These are phyloP conservation scores for Martensiomyces pterosporus DNA, from an alignment of 192 early-diverging fungal species.

Conservation along the genomic window DNA sequence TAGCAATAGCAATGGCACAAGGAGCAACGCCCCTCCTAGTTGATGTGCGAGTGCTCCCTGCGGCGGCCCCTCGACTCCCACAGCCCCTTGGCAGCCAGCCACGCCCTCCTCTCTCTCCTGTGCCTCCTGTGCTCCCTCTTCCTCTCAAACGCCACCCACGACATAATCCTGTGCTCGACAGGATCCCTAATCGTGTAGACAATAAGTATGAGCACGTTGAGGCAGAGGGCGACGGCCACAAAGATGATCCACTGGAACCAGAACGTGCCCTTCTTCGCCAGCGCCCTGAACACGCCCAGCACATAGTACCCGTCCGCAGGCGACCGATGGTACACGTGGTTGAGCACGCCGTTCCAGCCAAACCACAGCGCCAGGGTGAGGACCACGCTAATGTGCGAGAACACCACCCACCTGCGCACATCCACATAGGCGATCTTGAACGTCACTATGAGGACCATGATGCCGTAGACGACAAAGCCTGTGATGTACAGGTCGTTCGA, in stretches of 20 bases:
- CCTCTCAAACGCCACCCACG: slow-evolving; percentile 35
- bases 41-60: neutral
- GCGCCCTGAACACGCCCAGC: slow-evolving; percentile 48
- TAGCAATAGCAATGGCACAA: neutral
- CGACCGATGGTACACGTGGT: slow-evolving; percentile 53
- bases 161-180: slow-evolving; percentile 27
- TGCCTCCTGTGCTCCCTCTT: slow-evolving; percentile 11
- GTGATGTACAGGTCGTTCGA: slow-evolving; percentile 55
- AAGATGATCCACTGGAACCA: slow-evolving; percentile 60
- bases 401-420: slow-evolving; percentile 58
- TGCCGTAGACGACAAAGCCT: slow-evolving; percentile 56
- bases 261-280: slow-evolving; percentile 49
- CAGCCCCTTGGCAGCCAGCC: slow-evolving; percentile 7
- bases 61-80: neutral
- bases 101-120: slow-evolving; percentile 1
- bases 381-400: slow-evolving; percentile 58
- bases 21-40: slow-evolving; percentile 1
- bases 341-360: slow-evolving; percentile 60
- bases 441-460: slow-evolving; percentile 63
- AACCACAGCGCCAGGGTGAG: slow-evolving; percentile 59
- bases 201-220: slow-evolving; percentile 46
- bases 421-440: slow-evolving; percentile 69
- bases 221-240: slow-evolving; percentile 49
- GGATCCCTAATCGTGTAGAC: slow-evolving; percentile 27
- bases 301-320: slow-evolving; percentile 55